A percentile compares a stretch with the other conserved stretches of the same genome.
Evolutionary conservation across 106 monocot species (phyloP).

Genomic region (Dioscorea dumetorum): DNA sequence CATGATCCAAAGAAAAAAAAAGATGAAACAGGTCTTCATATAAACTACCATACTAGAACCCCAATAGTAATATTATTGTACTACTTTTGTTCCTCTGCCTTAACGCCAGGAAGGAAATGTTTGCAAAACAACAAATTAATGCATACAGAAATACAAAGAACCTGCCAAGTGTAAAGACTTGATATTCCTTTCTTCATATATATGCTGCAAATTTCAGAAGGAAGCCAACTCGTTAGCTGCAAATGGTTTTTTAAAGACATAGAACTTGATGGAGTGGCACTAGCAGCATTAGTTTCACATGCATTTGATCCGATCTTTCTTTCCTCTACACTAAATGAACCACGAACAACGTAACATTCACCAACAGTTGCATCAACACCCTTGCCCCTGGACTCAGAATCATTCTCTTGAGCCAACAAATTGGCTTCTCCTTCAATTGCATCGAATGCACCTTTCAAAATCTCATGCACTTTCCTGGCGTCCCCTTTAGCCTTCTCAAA

Average conservation of each 20-base stretch:
- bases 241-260: constrained; percentile 42
- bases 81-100: no score
- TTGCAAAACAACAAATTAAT: background rate
- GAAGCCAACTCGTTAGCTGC: constrained; percentile 79
- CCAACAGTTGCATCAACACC: no score
- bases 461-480: constrained; percentile 9
- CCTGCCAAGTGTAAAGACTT: constrained; percentile 98
- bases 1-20: no score
- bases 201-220: constrained; percentile 63
- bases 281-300: constrained; percentile 15
- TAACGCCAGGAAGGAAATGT: no score
- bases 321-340: background rate
- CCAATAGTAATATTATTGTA: no score
- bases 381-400: background rate
- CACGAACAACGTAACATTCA: no score
- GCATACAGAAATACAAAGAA: constrained; percentile 12
- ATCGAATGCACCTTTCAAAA: constrained; percentile 1
- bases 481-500: background rate
- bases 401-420: background rate
- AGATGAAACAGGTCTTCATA: no score
- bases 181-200: constrained; percentile 85
- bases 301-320: constrained; percentile 1
- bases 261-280: constrained; percentile 53
- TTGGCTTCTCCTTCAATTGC: background rate
- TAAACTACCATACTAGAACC: no score